phyloP scores from a whole-genome alignment of 2,329 filamentous ascomycete genomes.

The Neurospora sp. region DNA sequence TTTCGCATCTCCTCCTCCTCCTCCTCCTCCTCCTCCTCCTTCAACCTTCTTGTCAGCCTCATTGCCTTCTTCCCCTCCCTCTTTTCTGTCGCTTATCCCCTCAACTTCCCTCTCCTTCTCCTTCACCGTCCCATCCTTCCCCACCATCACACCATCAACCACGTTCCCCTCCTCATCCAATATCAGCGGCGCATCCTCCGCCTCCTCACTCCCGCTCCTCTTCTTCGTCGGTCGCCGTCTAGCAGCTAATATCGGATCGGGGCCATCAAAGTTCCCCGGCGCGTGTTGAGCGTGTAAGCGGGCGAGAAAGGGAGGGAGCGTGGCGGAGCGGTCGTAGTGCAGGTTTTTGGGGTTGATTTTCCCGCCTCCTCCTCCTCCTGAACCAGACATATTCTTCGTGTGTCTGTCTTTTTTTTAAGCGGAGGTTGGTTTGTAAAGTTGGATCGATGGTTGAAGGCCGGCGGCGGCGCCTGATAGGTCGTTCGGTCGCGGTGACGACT shows the following conservation, averaged over 20 bases:
- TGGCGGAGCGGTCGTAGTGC: constrained; percentile 42
- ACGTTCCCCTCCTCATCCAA: constrained; percentile 64
- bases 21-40: constrained; percentile 1
- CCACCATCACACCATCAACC: constrained; percentile 28
- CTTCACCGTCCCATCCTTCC: constrained; percentile 33
- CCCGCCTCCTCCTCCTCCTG: not conserved
- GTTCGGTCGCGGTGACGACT: too few relatives aligned
- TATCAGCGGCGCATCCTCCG: constrained; percentile 66
- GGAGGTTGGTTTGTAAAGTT: too few relatives aligned
- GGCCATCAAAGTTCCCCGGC: constrained; percentile 35
- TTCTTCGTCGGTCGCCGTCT: constrained; percentile 40
- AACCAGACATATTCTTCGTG: not conserved
- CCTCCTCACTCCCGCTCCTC: constrained; percentile 55
- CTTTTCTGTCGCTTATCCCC: not conserved
- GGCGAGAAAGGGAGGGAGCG: constrained; percentile 51
- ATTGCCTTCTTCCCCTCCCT: constrained; percentile 15
- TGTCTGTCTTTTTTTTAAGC: too few relatives aligned
- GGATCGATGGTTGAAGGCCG: too few relatives aligned
- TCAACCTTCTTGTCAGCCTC: constrained; percentile 5
- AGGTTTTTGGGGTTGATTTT: constrained; percentile 65
- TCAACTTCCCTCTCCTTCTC: constrained; percentile 10
- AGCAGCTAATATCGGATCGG: constrained; percentile 42
- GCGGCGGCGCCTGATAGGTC: too few relatives aligned
- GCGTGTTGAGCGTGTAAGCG: constrained; percentile 43
- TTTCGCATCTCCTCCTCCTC: constrained; percentile 9